Conservation (phyloP, 805 yeast genomes). For the Blastobotrys terrestris region DNA sequence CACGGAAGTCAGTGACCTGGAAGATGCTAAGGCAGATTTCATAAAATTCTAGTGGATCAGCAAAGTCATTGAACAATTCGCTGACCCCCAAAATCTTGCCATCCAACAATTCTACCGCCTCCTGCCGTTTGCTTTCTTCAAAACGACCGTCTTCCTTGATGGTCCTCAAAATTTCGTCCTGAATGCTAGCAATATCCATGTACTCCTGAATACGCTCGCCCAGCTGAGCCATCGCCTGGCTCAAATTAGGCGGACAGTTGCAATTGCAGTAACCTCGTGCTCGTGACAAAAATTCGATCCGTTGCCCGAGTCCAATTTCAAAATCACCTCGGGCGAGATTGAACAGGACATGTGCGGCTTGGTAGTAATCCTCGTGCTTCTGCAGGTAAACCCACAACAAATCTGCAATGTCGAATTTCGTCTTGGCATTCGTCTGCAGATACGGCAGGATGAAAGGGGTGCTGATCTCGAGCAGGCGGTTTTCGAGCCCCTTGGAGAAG, state of each 20-base stretch:
- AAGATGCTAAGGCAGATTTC: conserved; percentile 74
- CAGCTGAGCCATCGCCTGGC: conserved; percentile 70
- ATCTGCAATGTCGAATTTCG: conserved; percentile 68
- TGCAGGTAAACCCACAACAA: conserved; percentile 86
- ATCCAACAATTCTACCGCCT: conserved; percentile 50
- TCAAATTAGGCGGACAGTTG: conserved; percentile 64
- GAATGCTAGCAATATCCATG: conserved; percentile 81
- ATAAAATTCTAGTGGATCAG: conserved; percentile 82
- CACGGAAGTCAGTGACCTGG: conserved; percentile 79
- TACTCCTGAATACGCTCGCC: conserved; percentile 67
- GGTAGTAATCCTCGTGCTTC: conserved; percentile 66
- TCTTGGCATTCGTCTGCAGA: conserved; percentile 43
- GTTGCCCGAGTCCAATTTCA: conserved; percentile 55
- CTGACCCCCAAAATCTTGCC: conserved; percentile 62
- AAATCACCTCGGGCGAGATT: conserved; percentile 70
- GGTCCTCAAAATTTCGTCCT: conserved; percentile 49
- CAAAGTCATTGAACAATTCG: conserved; percentile 77
- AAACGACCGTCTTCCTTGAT: conserved; percentile 36
- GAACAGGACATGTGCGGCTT: conserved; percentile 79
- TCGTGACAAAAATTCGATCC: conserved; percentile 84
- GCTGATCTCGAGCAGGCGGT: conserved; percentile 68
- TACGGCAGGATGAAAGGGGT: conserved; percentile 77
- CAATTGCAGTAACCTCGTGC: conserved; percentile 92
- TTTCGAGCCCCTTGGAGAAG: conserved; percentile 68
- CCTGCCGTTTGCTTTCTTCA: conserved; percentile 41